Evolutionary conservation across 2,329 filamentous ascomycete genomes (phyloP), one percentile per base, ranked within the genome.

Genomic region (Hymenoscyphus fraxineus): DNA sequence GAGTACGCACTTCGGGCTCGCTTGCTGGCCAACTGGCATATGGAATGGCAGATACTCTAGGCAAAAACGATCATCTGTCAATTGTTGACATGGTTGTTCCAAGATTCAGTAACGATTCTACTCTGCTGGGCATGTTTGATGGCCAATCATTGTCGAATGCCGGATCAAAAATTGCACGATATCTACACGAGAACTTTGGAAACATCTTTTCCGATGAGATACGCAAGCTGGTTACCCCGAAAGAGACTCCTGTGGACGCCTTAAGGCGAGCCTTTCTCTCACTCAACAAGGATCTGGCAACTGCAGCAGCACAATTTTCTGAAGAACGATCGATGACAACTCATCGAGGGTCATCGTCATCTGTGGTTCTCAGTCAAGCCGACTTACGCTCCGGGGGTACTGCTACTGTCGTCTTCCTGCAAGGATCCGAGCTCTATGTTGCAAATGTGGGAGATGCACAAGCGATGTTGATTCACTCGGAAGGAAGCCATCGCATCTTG

Each of bases 1-100:
- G 95, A 82, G 92, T 99, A 63, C 87, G 95, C 73, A 98, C 95
- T n/a, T 96, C 95, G 35, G 93, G 93, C n/a, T 97, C 94, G 0
- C 80, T 94, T 63, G 93, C 96, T 22, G 94, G 94, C 1, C 89
- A 92, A 39, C 85, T 99, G 77, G 89, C 92, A 1, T 99, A 99
- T 73, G 95, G 95, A 66, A 97, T 99, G 93, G 95, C 95, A 7
- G 95, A 99, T 78, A 96, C 92, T 15, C 81, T 99, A 15, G 95
- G 95, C 47, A 91, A 88, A 73, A 93, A 94, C 71, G 95, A 99
- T 77, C 95, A 99, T 76, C 80, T 99, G 60, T 98, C 95, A 5
- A 97, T 93, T 2, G 89, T 98, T 65, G 95, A 99, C 75, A 88
- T 99, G 78, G 92, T 99, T 22, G 91, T 98, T 38, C 95, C 95